Evolutionary conservation across 331 rosid genomes (phyloP).

Genomic region (Cydonia oblonga): DNA sequence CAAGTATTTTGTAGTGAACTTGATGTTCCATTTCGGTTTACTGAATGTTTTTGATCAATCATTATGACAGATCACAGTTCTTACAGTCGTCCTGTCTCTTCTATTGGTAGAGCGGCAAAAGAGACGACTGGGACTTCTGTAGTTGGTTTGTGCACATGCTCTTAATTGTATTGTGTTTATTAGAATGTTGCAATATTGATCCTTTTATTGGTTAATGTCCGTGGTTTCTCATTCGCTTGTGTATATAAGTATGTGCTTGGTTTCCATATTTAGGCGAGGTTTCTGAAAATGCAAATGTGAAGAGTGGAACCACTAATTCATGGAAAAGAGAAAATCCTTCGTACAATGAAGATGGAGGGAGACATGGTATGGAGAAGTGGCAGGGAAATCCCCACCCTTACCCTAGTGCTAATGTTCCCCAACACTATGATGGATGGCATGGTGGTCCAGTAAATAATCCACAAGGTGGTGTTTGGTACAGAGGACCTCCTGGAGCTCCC

Average conservation of each 20-base stretch:
- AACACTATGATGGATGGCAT: slow-evolving; percentile 73
- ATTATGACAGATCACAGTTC: slow-evolving; percentile 32
- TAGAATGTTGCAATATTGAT: slow-evolving; percentile 1
- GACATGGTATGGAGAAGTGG: slow-evolving; percentile 61
- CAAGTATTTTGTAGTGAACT: background rate
- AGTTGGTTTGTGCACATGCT: slow-evolving; percentile 37
- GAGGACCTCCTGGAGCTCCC: slow-evolving; percentile 81
- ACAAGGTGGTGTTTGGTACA: slow-evolving; percentile 75
- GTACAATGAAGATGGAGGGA: slow-evolving; percentile 43
- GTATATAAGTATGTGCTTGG: slow-evolving; percentile 1
- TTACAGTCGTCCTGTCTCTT: slow-evolving; percentile 46
- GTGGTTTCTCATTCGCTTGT: background rate
- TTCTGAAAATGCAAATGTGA: slow-evolving; percentile 27
- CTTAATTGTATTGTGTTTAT: background rate
- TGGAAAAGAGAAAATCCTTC: slow-evolving; percentile 52
- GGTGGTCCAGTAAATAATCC: slow-evolving; percentile 57
- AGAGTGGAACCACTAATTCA: slow-evolving; percentile 29
- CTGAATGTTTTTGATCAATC: slow-evolving; percentile 9
- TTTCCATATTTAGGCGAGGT: slow-evolving; percentile 41
- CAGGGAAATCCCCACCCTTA: slow-evolving; percentile 63
- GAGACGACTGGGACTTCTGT: slow-evolving; percentile 31
- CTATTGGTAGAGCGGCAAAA: slow-evolving; percentile 31
- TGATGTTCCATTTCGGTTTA: background rate
- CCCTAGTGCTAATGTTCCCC: slow-evolving; percentile 52
- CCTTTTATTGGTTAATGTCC: slow-evolving; percentile 2